Conservation (phyloP, 164 flowering plant species). For the Magnolia changhungtana region DNA sequence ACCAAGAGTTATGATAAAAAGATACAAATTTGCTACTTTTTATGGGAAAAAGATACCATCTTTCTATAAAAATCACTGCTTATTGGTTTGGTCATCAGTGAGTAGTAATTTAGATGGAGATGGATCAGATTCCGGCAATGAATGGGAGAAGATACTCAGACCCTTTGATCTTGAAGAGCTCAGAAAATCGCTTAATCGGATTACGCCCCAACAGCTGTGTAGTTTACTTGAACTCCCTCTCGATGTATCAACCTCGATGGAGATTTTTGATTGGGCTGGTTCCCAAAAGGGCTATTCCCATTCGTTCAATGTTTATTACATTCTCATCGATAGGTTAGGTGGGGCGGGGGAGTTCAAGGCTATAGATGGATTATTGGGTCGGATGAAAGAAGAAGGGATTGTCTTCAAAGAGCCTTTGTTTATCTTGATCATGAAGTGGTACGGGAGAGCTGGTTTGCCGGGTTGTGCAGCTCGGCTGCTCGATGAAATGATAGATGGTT, state of each 20-base stretch:
- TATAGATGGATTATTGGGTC: constrained; percentile 55
- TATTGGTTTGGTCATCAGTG: not conserved
- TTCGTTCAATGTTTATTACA: constrained; percentile 60
- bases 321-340: constrained; percentile 74
- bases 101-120: not conserved
- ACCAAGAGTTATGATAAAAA: constrained; percentile 9
- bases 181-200: constrained; percentile 40
- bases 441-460: constrained; percentile 72
- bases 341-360: constrained; percentile 48
- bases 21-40: not conserved
- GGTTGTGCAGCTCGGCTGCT: constrained; percentile 76
- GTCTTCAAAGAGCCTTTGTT: constrained; percentile 68
- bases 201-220: constrained; percentile 72
- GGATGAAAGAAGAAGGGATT: constrained; percentile 78
- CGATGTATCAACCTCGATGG: constrained; percentile 66
- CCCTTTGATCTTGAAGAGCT: constrained; percentile 82
- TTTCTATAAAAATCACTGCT: not conserved
- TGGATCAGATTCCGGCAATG: constrained; percentile 34
- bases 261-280: constrained; percentile 63
- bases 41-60: not conserved
- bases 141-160: constrained; percentile 77
- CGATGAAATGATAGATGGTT: constrained; percentile 61
- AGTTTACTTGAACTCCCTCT: constrained; percentile 71
- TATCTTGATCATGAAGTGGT: constrained; percentile 70
- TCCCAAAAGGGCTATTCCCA: constrained; percentile 70